Percentiles rank a stretch among this genome's conserved stretches.
phyloP scores from a whole-genome alignment of 2,329 filamentous ascomycete species.

The Tolypocladium ophioglossoides region DNA sequence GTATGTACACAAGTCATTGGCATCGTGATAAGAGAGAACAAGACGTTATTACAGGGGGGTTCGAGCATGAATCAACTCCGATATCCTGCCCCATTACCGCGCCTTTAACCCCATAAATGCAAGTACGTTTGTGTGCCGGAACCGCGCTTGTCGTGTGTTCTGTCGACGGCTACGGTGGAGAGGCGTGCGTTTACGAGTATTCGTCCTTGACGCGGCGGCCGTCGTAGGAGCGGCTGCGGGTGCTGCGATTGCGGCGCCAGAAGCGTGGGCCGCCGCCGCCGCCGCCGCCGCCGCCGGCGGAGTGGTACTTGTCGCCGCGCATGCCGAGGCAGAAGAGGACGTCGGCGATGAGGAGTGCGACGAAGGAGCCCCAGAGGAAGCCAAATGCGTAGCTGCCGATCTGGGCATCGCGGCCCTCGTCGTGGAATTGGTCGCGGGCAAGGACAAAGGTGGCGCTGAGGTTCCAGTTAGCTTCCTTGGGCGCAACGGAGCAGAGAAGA shows the following conservation, averaged over 20 bases:
- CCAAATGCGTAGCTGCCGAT: conserved; percentile 62
- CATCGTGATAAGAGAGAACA: background rate
- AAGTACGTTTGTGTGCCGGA: background rate
- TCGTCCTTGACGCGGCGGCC: conserved; percentile 59
- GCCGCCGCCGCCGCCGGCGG: conserved; percentile 14
- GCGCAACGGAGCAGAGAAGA: no score
- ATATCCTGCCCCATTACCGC: background rate
- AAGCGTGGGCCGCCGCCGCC: conserved; percentile 17
- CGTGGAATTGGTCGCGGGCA: conserved; percentile 55
- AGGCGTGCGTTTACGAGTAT: conserved; percentile 37
- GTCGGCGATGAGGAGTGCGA: conserved; percentile 53
- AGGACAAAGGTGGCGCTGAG: conserved; percentile 50
- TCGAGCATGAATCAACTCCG: background rate
- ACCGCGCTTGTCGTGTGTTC: background rate
- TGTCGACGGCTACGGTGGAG: background rate
- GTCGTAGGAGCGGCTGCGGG: conserved; percentile 28
- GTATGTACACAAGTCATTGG: background rate
- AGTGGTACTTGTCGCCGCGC: conserved; percentile 32
- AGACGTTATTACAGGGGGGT: background rate
- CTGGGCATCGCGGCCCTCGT: conserved; percentile 41
- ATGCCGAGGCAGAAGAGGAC: conserved; percentile 58
- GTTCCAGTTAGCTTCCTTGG: background rate
- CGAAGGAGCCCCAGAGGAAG: conserved; percentile 66
- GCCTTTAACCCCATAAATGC: background rate
- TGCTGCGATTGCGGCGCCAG: conserved; percentile 19